phyloP scores from a whole-genome alignment of 2,329 filamentous ascomycete genomes.

The Tolypocladium album region DNA sequence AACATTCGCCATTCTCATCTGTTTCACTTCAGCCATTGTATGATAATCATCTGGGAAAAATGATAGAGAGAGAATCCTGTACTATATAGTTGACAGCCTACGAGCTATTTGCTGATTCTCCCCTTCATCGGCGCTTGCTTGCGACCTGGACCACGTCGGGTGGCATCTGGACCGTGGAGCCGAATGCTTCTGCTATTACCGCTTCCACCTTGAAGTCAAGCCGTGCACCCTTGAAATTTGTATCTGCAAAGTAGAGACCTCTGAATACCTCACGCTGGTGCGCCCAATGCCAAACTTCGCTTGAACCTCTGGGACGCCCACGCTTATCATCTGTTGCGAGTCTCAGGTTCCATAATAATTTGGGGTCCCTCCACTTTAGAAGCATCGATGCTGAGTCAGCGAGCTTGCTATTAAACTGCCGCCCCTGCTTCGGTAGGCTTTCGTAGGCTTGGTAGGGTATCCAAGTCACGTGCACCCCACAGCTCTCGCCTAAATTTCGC shows the following conservation, averaged over 20 bases:
- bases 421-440: no score
- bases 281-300: not conserved
- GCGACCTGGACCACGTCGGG: no score
- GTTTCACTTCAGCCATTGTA: not conserved
- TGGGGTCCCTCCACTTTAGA: no score
- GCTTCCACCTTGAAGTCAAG: not conserved
- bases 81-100: not conserved
- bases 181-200: no score
- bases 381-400: not conserved
- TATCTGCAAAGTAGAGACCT: no score
- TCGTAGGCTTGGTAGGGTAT: slow-evolving; percentile 1
- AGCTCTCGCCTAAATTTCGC: slow-evolving; percentile 16
- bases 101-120: not conserved
- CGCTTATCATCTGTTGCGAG: no score
- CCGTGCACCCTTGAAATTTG: no score
- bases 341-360: no score
- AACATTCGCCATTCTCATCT: not conserved
- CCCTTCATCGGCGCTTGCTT: not conserved
- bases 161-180: not conserved
- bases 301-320: not conserved
- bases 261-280: no score
- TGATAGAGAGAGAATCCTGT: not conserved
- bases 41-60: not conserved
- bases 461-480: slow-evolving; percentile 20
- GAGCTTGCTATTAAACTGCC: no score